Evolutionary conservation across 352 stramenopile species (phyloP), one percentile per base, ranked within the genome.

Genomic region (Globisporangium okanoganense): DNA sequence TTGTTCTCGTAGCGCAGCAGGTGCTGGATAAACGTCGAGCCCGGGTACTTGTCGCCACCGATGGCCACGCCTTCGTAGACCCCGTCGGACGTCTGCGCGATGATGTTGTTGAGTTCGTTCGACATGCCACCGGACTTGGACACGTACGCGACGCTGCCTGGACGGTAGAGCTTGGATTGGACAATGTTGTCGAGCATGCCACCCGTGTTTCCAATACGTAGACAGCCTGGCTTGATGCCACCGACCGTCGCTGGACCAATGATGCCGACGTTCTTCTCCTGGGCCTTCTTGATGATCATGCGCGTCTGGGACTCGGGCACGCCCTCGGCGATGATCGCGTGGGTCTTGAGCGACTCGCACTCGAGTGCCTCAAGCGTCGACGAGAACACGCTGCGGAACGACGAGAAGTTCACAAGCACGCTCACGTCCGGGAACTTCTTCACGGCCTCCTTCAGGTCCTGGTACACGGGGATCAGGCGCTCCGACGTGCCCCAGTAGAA

Each of bases 181-280:
- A 98, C 91, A 70, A 99, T 98, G 79, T 99, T 99, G 72, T 99
- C 96, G 20, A 99, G 80, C 95, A 98, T 99, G 48, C 96, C 96
- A 67, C 94, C 96, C 14, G 96, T 98, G 80, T 99, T 98, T 64
- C 96, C 96, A 66, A 99, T 98, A 63, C 95, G 87, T 70, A 99
- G 89, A 71, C 96, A 98, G 41, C 96, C 96, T 53, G 95, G 95
- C 77, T 98, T 97, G 75, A 99, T 99, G 45, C 96, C 96, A 56
- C 96, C 96, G 59, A 98, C 95, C 12, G 96, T 99, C 16, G 96
- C 96, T 47, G 96, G 96, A 33, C 96, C 96, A 60, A 99, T 98
- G 54, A 99, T 78, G 1, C 92, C 92, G 27, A 98, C 95, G 56
- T 87, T 87, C 70, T 96, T 95, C 53, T 94, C 81, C 27, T 76